Base-by-base conservation (phyloP, 257 asterid genomes). In the Nicotiana sylvestris region DNA sequence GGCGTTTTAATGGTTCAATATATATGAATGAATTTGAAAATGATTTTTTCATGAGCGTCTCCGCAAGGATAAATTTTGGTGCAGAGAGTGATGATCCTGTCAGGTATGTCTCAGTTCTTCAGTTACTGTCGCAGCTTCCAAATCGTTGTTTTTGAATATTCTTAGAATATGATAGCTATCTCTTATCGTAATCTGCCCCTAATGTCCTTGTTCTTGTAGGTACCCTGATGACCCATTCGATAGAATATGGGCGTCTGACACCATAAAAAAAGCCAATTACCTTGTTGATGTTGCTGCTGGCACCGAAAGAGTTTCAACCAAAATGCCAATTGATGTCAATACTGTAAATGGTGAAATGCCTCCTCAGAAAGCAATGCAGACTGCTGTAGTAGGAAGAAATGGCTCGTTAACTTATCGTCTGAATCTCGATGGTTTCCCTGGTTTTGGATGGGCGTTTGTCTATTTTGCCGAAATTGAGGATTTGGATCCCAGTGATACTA, bases 271-370 rank as follows among this genome's bases (percentile, higher is more conserved):
- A 88, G 97, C 99, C 30, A 96, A 96, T 83, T 96, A 92, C 87
- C 97, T 96, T 21, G 99, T 96, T 67, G 99, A 94, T 83, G 97
- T 96, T 83, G 98, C 98, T 70, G 91, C 95, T 60, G 99, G 98
- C 77, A 96, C 99, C 64, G 94, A 92, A 80, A 93, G 82, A 83
- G 86, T 96, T 86, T 92, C 98, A 4, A 93, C 99, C 32, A 39
- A 37, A 84, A 84, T 82, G 88, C 96, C 98, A 46, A 96, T 96
- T 74, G 91, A 90, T 82, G 97, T 93, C 57, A 81, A 86, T 56
- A n/a, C 78, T 16, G 9, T 55, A 66, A 82, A 66, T 49, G 90
- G 86, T 10, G 98, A 96, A 87, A 85, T 86, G 83, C 98, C 98
- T 3, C 98, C 99, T 72, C 91, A 92, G 84, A 94, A 93, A 85